Conservation (phyloP, 2,329 filamentous ascomycete genomes). For the Pyrenochaeta sp. region DNA sequence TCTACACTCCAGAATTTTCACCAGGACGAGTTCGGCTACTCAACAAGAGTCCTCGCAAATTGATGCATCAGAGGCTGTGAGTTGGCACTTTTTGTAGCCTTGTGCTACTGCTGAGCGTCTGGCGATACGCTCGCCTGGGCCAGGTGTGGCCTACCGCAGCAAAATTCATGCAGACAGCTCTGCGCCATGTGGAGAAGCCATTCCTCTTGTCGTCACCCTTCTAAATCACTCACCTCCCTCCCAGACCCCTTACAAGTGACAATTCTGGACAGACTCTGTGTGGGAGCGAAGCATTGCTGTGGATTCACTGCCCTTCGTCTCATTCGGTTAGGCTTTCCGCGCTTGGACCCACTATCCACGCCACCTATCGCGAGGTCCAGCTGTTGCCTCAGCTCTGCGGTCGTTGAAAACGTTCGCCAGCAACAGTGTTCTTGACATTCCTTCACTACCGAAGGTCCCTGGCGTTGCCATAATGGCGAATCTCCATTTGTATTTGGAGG, state of each 20-base stretch:
- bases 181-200: constrained; percentile 13
- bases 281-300: not conserved
- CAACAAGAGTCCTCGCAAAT: not conserved
- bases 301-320: constrained; percentile 5
- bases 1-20: no score
- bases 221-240: not conserved
- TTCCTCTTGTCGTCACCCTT: not conserved
- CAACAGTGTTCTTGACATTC: not conserved
- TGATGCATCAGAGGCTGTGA: not conserved
- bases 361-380: not conserved
- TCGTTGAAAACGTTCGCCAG: not conserved
- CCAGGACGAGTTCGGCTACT: not conserved
- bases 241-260: not conserved
- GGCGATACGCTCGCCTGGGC: constrained; percentile 23
- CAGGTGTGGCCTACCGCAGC: constrained; percentile 7
- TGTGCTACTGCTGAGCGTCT: constrained; percentile 3
- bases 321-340: constrained; percentile 2
- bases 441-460: not conserved
- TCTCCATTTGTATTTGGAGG: constrained; percentile 32
- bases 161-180: constrained; percentile 9
- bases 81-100: constrained; percentile 1
- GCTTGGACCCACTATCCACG: not conserved
- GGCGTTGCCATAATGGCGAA: constrained; percentile 21
- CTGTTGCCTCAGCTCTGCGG: constrained; percentile 18
- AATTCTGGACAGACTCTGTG: not conserved